Evolutionary conservation across 345 rosid genomes (phyloP).

Genomic region (Citrus sinensis): DNA sequence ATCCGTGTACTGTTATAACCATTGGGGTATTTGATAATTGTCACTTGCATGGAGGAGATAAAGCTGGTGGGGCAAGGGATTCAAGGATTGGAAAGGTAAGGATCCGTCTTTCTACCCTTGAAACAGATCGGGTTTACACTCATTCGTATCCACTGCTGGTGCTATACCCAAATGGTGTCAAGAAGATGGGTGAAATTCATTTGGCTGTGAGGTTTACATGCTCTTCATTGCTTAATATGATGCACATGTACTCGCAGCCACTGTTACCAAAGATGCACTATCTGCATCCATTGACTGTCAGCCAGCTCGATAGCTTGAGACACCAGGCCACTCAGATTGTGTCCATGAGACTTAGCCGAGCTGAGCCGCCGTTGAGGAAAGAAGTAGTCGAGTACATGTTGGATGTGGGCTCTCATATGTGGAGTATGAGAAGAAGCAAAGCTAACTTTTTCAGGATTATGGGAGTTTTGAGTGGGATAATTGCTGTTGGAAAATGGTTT

Average conservation of each 20-base stretch:
- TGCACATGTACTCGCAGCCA: slow-evolving; percentile 84
- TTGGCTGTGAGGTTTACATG: slow-evolving; percentile 88
- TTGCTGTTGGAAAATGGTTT: slow-evolving; percentile 93
- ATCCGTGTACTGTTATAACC: slow-evolving; percentile 90
- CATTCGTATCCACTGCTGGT: slow-evolving; percentile 87
- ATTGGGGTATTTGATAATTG: slow-evolving; percentile 89
- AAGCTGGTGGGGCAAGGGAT: slow-evolving; percentile 56
- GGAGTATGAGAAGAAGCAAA: slow-evolving; percentile 99
- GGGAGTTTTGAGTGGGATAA: slow-evolving; percentile 67
- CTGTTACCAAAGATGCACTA: slow-evolving; percentile 92
- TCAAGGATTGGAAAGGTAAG: slow-evolving; percentile 78
- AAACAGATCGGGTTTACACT: slow-evolving; percentile 84
- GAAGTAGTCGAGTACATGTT: slow-evolving; percentile 95
- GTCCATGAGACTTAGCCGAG: slow-evolving; percentile 74
- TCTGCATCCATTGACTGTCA: slow-evolving; percentile 76
- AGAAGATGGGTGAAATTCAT: slow-evolving; percentile 94
- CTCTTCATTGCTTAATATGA: slow-evolving; percentile 84
- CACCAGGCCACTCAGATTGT: slow-evolving; percentile 89
- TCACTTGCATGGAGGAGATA: slow-evolving; percentile 74
- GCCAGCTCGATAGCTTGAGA: slow-evolving; percentile 84
- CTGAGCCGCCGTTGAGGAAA: slow-evolving; percentile 87
- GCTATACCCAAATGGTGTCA: slow-evolving; percentile 71
- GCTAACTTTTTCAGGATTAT: slow-evolving; percentile 91
- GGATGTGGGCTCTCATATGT: slow-evolving; percentile 94
- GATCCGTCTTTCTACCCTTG: slow-evolving; percentile 87